phyloP scores from a whole-genome alignment of 441 rosid species.

The Pelargonium cotyledonis region DNA sequence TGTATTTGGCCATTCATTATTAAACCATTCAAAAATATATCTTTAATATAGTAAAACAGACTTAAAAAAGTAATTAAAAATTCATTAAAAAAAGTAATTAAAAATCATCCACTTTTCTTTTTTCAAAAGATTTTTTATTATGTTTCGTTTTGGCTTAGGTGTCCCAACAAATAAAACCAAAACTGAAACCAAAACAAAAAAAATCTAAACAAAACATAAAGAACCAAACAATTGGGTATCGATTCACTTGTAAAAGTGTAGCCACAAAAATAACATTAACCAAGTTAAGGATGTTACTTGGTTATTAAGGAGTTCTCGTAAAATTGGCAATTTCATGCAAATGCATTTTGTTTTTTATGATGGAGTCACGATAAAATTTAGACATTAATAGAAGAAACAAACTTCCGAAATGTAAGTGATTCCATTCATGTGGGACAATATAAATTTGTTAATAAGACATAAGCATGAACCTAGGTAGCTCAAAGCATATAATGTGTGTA shows the following conservation, averaged over 20 bases:
- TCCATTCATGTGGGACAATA: neutral
- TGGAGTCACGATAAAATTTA: too few relatives aligned
- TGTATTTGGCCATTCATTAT: too few relatives aligned
- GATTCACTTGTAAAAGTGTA: neutral
- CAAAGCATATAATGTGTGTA: neutral
- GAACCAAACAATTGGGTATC: too few relatives aligned
- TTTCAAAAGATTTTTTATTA: too few relatives aligned
- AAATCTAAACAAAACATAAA: neutral
- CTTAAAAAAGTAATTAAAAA: too few relatives aligned
- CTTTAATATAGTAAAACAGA: too few relatives aligned
- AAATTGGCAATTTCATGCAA: neutral
- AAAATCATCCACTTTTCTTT: too few relatives aligned
- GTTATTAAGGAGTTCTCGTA: neutral
- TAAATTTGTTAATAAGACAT: neutral
- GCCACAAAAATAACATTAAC: neutral
- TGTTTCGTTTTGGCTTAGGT: too few relatives aligned
- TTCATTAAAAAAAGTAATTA: too few relatives aligned
- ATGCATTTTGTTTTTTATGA: neutral
- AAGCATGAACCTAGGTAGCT: neutral
- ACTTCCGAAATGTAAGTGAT: neutral
- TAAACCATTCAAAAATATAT: too few relatives aligned
- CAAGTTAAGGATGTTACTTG: neutral
- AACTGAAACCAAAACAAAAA: too few relatives aligned
- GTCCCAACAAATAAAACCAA: too few relatives aligned
- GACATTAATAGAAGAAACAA: neutral